Percentiles rank a stretch among this genome's conserved stretches.
Evolutionary conservation across 345 rosid genomes (phyloP).

Genomic region (Acer negundo): DNA sequence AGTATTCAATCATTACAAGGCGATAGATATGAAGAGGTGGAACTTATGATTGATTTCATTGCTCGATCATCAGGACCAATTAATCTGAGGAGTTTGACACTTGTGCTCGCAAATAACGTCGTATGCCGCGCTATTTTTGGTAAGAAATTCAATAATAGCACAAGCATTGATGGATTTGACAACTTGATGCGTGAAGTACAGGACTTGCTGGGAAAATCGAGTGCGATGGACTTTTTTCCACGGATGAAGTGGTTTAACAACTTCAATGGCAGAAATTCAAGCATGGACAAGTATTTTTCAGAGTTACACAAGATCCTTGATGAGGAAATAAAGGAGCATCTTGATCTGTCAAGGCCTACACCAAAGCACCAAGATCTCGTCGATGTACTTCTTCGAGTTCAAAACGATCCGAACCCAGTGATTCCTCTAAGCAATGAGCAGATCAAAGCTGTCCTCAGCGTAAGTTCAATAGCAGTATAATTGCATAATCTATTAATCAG

Average conservation of each 20-base stretch:
- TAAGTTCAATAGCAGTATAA: neutral
- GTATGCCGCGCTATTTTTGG: slow-evolving; percentile 39
- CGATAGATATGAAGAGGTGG: slow-evolving; percentile 38
- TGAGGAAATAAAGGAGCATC: slow-evolving; percentile 35
- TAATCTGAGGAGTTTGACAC: slow-evolving; percentile 28
- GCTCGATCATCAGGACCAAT: slow-evolving; percentile 18
- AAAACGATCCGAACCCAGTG: slow-evolving; percentile 22
- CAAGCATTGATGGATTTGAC: slow-evolving; percentile 13
- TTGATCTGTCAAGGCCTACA: slow-evolving; percentile 20
- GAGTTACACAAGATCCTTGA: slow-evolving; percentile 38
- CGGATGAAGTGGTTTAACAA: slow-evolving; percentile 41
- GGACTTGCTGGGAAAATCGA: slow-evolving; percentile 27
- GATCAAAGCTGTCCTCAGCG: slow-evolving; percentile 33
- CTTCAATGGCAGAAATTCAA: slow-evolving; percentile 34
- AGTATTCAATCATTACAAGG: slow-evolving; percentile 36
- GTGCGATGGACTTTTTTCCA: slow-evolving; percentile 39
- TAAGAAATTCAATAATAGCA: slow-evolving; percentile 19
- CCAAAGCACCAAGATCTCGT: slow-evolving; percentile 34
- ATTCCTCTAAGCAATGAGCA: slow-evolving; percentile 23
- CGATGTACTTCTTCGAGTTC: slow-evolving; percentile 32
- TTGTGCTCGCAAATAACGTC: slow-evolving; percentile 26
- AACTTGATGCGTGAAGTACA: slow-evolving; percentile 28
- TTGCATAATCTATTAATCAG: too few species aligned
- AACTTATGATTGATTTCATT: slow-evolving; percentile 15
- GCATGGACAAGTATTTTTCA: slow-evolving; percentile 27